Base-by-base conservation (phyloP, 192 early-diverging fungal genomes). In the Chytriomyces sp. region DNA sequence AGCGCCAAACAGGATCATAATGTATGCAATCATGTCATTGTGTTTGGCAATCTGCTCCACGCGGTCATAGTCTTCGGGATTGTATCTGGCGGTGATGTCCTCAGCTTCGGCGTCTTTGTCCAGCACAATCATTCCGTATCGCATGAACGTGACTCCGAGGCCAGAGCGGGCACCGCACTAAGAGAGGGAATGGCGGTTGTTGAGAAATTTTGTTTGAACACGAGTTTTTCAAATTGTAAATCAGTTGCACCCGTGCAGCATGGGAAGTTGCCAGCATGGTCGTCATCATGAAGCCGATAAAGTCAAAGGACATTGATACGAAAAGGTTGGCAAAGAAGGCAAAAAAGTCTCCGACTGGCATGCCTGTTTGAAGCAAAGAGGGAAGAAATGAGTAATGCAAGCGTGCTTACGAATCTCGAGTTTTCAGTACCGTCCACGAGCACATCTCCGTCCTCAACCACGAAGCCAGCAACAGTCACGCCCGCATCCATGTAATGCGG, bases 231-330 rank as follows among this genome's bases (percentile, higher is more conserved):
- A 3, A 20, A 3, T 13, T 5, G 13, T 18, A 23, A 18, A 16
- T 35, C 35, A 35, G 35, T 35, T 35, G 74, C 92, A 86, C 75
- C 83, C 90, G 92, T 50, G 94, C 94, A 7, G 95, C 93, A 80
- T 98, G 95, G 50, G 91, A 92, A 47, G 93, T 95, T 64, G 95
- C 94, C 72, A 98, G 79, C 72, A 98, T 80, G 75, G 94, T 94
- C 18, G 94, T 95, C 79, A 98, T 81, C 83, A 98, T 90, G 85
- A 96, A 98, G 3, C 95, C 86, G 46, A 87, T 65, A 47, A 84
- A 81, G 72, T 87, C 86, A 62, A 87, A 87, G 7, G 62, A 78
- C 71, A 84, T 81, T 2, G 83, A 84, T 11, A 87, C 84, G 11
- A 93, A 74, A 86, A 95, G 87, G 81, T 95, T 95, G 76, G 94